These are phyloP conservation scores for Agaricus blazei DNA, from an alignment of 768 basidiomycete species.

Conservation along the genomic window DNA sequence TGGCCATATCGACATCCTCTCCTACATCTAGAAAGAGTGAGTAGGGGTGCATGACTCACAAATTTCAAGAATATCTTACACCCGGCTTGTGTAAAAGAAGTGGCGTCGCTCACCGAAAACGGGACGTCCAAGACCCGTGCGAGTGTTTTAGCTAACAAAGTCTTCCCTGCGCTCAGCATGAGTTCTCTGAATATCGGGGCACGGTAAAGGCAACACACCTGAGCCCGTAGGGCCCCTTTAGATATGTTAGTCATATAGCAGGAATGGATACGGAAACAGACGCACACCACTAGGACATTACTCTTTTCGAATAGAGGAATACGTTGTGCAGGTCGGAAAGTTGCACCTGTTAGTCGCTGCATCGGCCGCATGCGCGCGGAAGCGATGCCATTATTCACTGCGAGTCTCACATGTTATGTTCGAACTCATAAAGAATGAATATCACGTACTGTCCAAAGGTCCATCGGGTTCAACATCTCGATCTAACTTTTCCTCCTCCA, in stretches of 20 bases:
- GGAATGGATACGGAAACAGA: background rate
- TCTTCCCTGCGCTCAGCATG: constrained; percentile 59
- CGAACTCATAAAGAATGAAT: background rate
- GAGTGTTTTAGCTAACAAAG: constrained; percentile 85
- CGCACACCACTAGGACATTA: constrained; percentile 87
- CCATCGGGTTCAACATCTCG: constrained; percentile 11
- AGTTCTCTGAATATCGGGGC: background rate
- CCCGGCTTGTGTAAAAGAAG: constrained; percentile 88
- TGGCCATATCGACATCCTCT: constrained; percentile 92
- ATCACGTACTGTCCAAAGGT: constrained; percentile 14
- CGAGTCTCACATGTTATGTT: background rate
- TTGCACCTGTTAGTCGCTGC: constrained; percentile 29
- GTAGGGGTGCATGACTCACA: constrained; percentile 11
- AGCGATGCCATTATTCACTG: constrained; percentile 37
- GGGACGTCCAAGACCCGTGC: constrained; percentile 90
- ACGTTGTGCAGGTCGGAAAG: constrained; percentile 37
- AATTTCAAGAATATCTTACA: constrained; percentile 41
- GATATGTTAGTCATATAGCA: background rate
- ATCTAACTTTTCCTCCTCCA: constrained; percentile 31
- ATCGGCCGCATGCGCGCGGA: constrained; percentile 63
- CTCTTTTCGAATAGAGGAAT: constrained; percentile 83
- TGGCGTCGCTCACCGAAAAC: constrained; percentile 91
- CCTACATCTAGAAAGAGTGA: constrained; percentile 65
- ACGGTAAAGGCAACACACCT: constrained; percentile 35
- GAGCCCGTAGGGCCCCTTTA: constrained; percentile 81